phyloP scores from a whole-genome alignment of 176 grass and related monocot genomes.

The Olyra latifolia region DNA sequence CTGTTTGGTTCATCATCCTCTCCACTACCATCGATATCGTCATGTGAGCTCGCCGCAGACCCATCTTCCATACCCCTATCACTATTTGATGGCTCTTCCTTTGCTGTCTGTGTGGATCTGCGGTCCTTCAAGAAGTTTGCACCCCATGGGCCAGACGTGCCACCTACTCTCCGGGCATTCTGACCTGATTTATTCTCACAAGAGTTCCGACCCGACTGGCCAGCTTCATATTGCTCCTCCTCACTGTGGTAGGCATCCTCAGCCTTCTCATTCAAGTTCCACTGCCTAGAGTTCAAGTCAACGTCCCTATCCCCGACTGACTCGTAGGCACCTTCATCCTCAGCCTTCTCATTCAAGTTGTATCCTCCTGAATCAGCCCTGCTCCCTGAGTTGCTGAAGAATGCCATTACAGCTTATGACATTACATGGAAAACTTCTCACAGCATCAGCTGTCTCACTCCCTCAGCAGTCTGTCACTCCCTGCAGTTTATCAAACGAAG shows the following conservation, averaged over 20 bases:
- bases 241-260: slow-evolving; percentile 63
- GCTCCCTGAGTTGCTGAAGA: slow-evolving; percentile 85
- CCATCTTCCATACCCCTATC: slow-evolving; percentile 33
- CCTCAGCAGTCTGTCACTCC: slow-evolving; percentile 37
- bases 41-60: slow-evolving; percentile 49
- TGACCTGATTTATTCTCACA: slow-evolving; percentile 40
- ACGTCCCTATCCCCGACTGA: slow-evolving; percentile 51
- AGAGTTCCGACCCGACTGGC: slow-evolving; percentile 26
- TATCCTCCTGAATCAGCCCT: slow-evolving; percentile 65
- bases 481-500: slow-evolving; percentile 62
- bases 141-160: slow-evolving; percentile 61
- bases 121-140: slow-evolving; percentile 80
- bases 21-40: slow-evolving; percentile 55
- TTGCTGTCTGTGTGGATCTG: slow-evolving; percentile 33
- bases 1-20: slow-evolving; percentile 49
- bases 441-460: slow-evolving; percentile 31
- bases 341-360: slow-evolving; percentile 81
- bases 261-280: slow-evolving; percentile 78
- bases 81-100: slow-evolving; percentile 36
- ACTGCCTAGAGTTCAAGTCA: slow-evolving; percentile 57
- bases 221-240: slow-evolving; percentile 47
- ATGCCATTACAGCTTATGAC: slow-evolving; percentile 71
- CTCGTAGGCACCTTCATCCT: slow-evolving; percentile 46
- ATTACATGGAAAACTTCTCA: slow-evolving; percentile 36
- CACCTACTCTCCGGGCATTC: slow-evolving; percentile 44